These are phyloP conservation scores for Xylariaceae sp. DNA, from an alignment of 2,329 filamentous ascomycete species.

Conservation along the genomic window DNA sequence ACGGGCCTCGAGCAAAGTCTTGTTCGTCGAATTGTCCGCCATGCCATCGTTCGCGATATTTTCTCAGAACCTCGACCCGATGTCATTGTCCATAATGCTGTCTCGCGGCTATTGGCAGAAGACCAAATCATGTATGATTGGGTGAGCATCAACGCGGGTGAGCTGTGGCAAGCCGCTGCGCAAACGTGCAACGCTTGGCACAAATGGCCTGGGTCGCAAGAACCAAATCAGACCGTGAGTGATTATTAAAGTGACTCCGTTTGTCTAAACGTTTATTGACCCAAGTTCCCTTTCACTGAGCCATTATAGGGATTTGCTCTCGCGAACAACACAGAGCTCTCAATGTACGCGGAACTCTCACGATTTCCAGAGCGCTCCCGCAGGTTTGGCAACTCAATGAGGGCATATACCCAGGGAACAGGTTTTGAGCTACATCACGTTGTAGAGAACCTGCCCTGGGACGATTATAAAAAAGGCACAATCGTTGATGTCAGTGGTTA, in stretches of 20 bases:
- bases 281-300: not conserved
- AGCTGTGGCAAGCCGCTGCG: slow-evolving; percentile 18
- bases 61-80: slow-evolving; percentile 14
- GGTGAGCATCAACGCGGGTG: slow-evolving; percentile 10
- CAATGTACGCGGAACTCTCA: slow-evolving; percentile 16
- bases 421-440: slow-evolving; percentile 14
- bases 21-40: too few species aligned
- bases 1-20: slow-evolving; percentile 12
- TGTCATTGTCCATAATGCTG: slow-evolving; percentile 14
- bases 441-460: slow-evolving; percentile 16
- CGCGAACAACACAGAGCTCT: slow-evolving; percentile 13
- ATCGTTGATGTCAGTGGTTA: slow-evolving; percentile 19
- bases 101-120: slow-evolving; percentile 18
- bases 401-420: slow-evolving; percentile 7
- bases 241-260: not conserved
- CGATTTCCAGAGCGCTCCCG: slow-evolving; percentile 12
- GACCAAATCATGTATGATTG: slow-evolving; percentile 17
- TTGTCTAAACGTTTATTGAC: not conserved
- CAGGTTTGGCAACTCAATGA: slow-evolving; percentile 20
- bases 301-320: slow-evolving; percentile 20
- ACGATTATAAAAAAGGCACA: slow-evolving; percentile 2
- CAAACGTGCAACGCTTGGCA: slow-evolving; percentile 14
- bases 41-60: slow-evolving; percentile 9
- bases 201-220: slow-evolving; percentile 14
- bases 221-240: slow-evolving; percentile 18